These are phyloP conservation scores for Mucor plumbeus DNA, from an alignment of 371 early-diverging fungal species.

Conservation along the genomic window DNA sequence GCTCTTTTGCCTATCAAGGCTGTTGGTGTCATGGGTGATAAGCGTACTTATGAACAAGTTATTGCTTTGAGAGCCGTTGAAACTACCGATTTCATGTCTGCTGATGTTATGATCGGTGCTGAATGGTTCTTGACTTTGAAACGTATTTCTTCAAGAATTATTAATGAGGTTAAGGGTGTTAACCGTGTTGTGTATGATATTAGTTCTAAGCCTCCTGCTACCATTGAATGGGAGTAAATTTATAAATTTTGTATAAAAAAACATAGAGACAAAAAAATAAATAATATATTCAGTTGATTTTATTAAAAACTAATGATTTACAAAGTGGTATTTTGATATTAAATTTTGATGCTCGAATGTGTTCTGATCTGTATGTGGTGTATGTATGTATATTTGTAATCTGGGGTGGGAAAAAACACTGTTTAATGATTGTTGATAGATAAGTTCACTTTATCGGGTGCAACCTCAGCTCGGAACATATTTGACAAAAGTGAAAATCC, in stretches of 20 bases:
- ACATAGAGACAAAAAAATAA: background rate
- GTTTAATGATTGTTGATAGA: no score
- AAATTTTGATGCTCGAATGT: no score
- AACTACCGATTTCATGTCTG: conserved; percentile 97
- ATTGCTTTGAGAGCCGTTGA: conserved; percentile 97
- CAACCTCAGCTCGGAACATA: background rate
- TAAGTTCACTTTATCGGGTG: background rate
- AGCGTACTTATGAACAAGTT: conserved; percentile 97
- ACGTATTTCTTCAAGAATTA: conserved; percentile 91
- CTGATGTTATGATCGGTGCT: conserved; percentile 83
- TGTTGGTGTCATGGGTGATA: conserved; percentile 98
- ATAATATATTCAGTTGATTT: background rate
- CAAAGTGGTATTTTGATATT: no score
- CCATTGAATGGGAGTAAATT: conserved; percentile 91
- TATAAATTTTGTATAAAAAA: conserved; percentile 10
- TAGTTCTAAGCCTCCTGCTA: conserved; percentile 93
- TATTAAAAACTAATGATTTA: no score
- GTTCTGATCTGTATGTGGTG: no score
- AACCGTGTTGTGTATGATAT: conserved; percentile 98
- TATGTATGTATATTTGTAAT: no score
- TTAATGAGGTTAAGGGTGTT: conserved; percentile 97
- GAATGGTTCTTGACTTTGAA: conserved; percentile 73
- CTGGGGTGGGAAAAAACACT: no score
- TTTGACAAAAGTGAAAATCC: background rate
- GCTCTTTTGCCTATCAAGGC: conserved; percentile 93